phyloP scores from a whole-genome alignment of 108 stramenopile species.

The Discostella pseudostelligera region DNA sequence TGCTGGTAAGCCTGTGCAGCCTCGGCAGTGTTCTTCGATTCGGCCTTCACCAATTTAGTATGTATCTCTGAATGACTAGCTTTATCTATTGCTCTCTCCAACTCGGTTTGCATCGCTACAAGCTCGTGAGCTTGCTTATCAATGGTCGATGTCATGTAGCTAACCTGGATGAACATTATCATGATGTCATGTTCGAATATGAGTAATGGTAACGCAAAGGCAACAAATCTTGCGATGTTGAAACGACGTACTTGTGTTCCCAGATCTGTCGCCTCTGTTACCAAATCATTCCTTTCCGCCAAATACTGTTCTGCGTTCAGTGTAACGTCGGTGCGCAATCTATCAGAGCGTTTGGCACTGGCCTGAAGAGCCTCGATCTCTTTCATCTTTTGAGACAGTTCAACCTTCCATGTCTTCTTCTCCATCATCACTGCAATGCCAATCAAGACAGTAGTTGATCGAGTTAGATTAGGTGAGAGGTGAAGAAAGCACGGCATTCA shows the following conservation, averaged over 20 bases:
- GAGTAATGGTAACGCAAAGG: background rate
- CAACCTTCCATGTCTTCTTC: constrained; percentile 21
- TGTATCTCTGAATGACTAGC: constrained; percentile 8
- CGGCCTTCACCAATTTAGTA: constrained; percentile 6
- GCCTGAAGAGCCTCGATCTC: constrained; percentile 22
- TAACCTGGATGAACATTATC: constrained; percentile 11
- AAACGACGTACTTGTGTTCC: constrained; percentile 8
- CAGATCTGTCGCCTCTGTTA: constrained; percentile 21
- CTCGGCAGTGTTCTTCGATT: constrained; percentile 20
- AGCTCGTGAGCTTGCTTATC: constrained; percentile 19
- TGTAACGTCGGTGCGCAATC: constrained; percentile 17
- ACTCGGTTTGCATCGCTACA: constrained; percentile 12
- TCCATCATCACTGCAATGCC: constrained; percentile 24
- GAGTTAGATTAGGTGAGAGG: background rate
- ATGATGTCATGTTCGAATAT: background rate
- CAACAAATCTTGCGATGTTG: background rate
- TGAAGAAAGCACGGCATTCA: background rate
- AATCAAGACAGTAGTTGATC: background rate
- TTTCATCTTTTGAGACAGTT: constrained; percentile 14
- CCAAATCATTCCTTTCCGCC: constrained; percentile 20
- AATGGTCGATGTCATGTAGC: constrained; percentile 14
- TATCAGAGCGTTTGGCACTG: constrained; percentile 11
- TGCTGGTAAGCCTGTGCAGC: constrained; percentile 1
- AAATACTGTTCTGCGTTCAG: constrained; percentile 18
- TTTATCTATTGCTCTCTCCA: constrained; percentile 23